These are phyloP conservation scores for Sphagnurus paluster DNA, from an alignment of 1,284 basidiomycete genomes.

Conservation along the genomic window DNA sequence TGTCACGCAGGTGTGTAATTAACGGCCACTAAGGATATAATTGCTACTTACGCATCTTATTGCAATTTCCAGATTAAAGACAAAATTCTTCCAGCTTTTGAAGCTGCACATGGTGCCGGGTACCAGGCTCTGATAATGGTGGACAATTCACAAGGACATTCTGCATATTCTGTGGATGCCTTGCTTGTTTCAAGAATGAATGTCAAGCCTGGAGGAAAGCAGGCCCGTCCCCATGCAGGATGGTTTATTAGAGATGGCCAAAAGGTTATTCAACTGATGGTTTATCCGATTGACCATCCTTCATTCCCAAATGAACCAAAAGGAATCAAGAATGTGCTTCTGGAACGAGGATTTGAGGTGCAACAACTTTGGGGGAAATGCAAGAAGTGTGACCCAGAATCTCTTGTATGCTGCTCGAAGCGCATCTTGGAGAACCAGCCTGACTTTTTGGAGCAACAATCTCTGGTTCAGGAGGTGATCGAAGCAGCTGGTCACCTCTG, in stretches of 20 bases:
- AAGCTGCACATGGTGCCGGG: constrained; percentile 28
- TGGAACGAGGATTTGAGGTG: constrained; percentile 24
- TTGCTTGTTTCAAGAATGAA: constrained; percentile 35
- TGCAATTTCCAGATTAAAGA: constrained; percentile 22
- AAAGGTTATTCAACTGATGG: constrained; percentile 32
- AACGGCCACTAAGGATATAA: no score
- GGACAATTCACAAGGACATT: constrained; percentile 43
- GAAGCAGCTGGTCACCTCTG: constrained; percentile 27
- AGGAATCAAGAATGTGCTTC: constrained; percentile 34
- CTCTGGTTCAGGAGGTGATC: constrained; percentile 30
- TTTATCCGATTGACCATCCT: constrained; percentile 30
- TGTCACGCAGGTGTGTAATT: constrained; percentile 23
- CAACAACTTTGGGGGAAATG: neutral
- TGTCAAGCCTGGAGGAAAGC: constrained; percentile 37
- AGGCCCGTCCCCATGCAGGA: constrained; percentile 24
- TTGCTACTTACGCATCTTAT: no score
- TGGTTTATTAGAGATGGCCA: constrained; percentile 15
- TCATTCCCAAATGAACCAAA: constrained; percentile 30
- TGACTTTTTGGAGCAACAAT: constrained; percentile 20
- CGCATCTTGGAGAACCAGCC: constrained; percentile 6
- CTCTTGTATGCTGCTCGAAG: constrained; percentile 1
- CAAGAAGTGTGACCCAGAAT: constrained; percentile 7
- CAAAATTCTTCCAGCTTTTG: constrained; percentile 38
- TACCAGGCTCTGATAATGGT: constrained; percentile 36
- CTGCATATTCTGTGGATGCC: constrained; percentile 36